phyloP scores from a whole-genome alignment of 345 rosid species.

The Abelmoschus esculentus region DNA sequence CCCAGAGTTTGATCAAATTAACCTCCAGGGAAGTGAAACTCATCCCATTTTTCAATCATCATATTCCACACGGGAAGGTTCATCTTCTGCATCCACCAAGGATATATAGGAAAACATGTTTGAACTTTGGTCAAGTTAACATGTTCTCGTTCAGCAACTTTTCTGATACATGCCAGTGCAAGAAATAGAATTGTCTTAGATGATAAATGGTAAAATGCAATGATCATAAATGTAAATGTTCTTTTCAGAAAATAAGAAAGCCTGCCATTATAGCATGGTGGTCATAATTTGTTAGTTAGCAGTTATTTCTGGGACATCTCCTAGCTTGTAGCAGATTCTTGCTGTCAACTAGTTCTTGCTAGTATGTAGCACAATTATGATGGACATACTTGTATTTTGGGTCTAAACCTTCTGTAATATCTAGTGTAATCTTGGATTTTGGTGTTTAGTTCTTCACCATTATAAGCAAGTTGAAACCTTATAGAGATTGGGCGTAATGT shows the following conservation, averaged over 20 bases:
- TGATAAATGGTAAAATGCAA: neutral
- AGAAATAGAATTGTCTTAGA: neutral
- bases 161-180: neutral
- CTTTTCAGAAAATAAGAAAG: neutral
- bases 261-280: neutral
- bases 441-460: too few relatives aligned
- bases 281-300: neutral
- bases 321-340: neutral
- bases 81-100: constrained; percentile 5
- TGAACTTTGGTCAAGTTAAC: neutral
- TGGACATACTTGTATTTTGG: too few relatives aligned
- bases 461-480: too few relatives aligned
- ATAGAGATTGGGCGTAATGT: too few relatives aligned
- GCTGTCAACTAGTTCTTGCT: too few relatives aligned
- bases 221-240: neutral
- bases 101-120: neutral
- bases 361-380: too few relatives aligned
- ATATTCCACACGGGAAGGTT: neutral
- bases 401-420: too few relatives aligned
- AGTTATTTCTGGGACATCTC: neutral
- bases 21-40: neutral
- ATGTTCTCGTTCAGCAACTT: neutral
- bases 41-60: neutral
- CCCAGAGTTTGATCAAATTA: neutral
- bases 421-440: too few relatives aligned